phyloP scores from a whole-genome alignment of 257 asterid genomes.

The Solanum neorickii region DNA sequence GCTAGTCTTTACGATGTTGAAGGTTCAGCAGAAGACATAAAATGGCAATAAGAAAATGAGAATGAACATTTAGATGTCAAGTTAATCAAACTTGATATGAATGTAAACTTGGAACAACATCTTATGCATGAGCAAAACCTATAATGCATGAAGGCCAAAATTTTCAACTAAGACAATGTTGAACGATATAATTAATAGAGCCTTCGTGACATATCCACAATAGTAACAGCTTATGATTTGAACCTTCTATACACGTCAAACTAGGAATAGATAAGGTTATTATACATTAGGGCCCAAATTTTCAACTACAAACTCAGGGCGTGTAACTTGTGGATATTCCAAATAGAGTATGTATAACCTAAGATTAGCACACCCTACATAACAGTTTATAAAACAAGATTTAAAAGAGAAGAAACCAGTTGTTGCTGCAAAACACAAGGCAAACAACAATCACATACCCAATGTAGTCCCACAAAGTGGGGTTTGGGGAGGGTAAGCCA shows the following conservation, averaged over 20 bases:
- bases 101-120: not conserved
- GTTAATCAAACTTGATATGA: not conserved
- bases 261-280: not conserved
- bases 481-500: not conserved
- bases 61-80: not conserved
- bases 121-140: not conserved
- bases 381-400: not conserved
- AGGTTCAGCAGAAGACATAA: slow-evolving; percentile 12
- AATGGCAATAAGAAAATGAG: slow-evolving; percentile 16
- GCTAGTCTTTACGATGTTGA: slow-evolving; percentile 52
- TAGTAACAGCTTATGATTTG: not conserved
- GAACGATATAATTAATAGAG: not conserved
- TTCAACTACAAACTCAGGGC: not conserved
- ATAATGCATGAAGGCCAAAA: not conserved
- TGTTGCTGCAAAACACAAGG: not conserved
- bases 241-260: not conserved
- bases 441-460: not conserved
- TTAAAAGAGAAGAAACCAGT: not conserved
- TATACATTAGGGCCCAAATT: not conserved
- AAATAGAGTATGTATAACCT: not conserved
- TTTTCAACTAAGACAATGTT: not conserved
- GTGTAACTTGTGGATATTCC: not conserved
- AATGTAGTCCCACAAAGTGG: not conserved
- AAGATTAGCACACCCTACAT: not conserved
- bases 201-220: not conserved